Evolutionary conservation across 352 stramenopile species (phyloP).

Genomic region (Hyaloperonospora arabidopsidis): DNA sequence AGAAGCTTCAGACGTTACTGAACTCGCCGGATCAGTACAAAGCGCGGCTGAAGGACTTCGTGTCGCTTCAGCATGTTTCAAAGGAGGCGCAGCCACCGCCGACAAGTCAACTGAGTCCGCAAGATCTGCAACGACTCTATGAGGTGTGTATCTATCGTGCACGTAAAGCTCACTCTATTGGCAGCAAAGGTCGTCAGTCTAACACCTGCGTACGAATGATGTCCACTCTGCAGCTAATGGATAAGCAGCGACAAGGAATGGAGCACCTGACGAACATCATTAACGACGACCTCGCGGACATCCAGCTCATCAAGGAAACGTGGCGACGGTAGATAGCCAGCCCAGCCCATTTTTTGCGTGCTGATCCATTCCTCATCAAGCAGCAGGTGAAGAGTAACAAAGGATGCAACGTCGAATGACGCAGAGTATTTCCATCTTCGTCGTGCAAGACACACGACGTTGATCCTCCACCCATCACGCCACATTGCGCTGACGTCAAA

Average conservation of each 20-base stretch:
- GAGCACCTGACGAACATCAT: constrained; percentile 78
- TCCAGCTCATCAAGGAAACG: constrained; percentile 83
- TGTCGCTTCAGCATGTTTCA: constrained; percentile 66
- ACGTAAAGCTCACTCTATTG: neutral
- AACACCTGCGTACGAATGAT: constrained; percentile 5
- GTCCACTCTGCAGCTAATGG: constrained; percentile 47
- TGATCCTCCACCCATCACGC: too few species aligned
- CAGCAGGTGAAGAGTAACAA: too few species aligned
- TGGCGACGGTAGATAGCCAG: constrained; percentile 50
- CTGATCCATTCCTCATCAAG: too few species aligned
- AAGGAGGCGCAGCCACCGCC: constrained; percentile 31
- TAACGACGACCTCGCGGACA: constrained; percentile 79
- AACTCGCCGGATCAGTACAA: constrained; percentile 84
- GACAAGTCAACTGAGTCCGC: constrained; percentile 53
- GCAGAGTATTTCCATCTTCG: too few species aligned
- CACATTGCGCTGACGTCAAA: too few species aligned
- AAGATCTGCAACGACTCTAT: constrained; percentile 70
- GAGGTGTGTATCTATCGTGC: constrained; percentile 27
- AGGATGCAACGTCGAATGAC: too few species aligned
- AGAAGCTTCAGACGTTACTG: constrained; percentile 76
- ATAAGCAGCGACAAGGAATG: constrained; percentile 79
- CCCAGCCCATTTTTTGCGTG: too few species aligned
- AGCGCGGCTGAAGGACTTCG: constrained; percentile 69
- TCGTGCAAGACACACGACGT: too few species aligned
- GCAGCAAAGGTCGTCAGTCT: neutral